These are phyloP conservation scores for Mycena rosella DNA, from an alignment of 768 basidiomycete genomes.

Conservation along the genomic window DNA sequence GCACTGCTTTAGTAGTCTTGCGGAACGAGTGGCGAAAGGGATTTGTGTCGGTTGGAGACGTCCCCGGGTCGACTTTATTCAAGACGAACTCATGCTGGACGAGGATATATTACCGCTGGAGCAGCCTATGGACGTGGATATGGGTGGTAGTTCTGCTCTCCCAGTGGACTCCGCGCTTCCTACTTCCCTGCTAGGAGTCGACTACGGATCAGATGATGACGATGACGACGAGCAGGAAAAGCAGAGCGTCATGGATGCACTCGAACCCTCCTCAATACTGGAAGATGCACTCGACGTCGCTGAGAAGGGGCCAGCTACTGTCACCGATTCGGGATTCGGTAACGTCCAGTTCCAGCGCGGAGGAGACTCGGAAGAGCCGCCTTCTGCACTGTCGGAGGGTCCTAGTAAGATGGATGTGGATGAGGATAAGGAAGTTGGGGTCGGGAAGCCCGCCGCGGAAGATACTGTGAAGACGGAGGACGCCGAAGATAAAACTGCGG, in stretches of 20 bases:
- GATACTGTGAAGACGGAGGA: constrained; percentile 41
- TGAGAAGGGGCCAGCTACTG: constrained; percentile 48
- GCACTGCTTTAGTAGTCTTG: constrained; percentile 78
- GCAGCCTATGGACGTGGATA: constrained; percentile 45
- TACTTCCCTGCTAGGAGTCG: constrained; percentile 55
- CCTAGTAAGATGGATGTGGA: constrained; percentile 46
- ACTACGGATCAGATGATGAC: constrained; percentile 76
- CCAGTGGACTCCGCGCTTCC: constrained; percentile 28
- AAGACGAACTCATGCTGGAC: constrained; percentile 46
- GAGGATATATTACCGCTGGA: constrained; percentile 35
- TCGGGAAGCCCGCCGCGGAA: background rate
- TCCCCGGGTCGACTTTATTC: constrained; percentile 53
- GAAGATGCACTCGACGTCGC: constrained; percentile 68
- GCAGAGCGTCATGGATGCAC: constrained; percentile 67
- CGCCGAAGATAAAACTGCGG: constrained; percentile 5
- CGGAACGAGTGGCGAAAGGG: constrained; percentile 74
- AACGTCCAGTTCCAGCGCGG: constrained; percentile 42
- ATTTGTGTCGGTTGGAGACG: constrained; percentile 77
- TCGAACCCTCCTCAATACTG: constrained; percentile 67
- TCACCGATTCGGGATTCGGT: constrained; percentile 37
- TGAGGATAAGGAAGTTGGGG: constrained; percentile 27
- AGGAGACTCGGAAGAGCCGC: constrained; percentile 70
- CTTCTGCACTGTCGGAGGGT: constrained; percentile 44
- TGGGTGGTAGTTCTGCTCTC: constrained; percentile 30
- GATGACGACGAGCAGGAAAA: constrained; percentile 70